phyloP scores from a whole-genome alignment of 148 eudicot genomes.

The Pharnaceum exiguum region DNA sequence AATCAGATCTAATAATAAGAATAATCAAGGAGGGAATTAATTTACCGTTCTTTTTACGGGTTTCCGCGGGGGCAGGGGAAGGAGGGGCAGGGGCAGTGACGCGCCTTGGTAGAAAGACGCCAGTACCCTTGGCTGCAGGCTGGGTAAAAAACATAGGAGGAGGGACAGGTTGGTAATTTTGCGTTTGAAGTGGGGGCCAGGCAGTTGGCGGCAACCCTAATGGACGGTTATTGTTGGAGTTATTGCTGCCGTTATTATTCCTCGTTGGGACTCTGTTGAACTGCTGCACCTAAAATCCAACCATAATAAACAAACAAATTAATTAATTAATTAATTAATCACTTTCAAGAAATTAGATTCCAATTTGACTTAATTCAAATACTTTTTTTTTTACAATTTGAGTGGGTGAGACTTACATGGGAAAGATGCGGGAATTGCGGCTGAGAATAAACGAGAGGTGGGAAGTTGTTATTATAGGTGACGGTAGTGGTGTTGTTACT shows the following conservation, averaged over 20 bases:
- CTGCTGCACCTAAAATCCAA: no score
- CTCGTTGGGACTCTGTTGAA: slow-evolving; percentile 1
- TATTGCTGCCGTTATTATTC: slow-evolving; percentile 1
- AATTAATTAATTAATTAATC: no score
- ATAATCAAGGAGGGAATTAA: no score
- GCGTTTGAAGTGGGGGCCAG: slow-evolving; percentile 61
- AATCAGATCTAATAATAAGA: background rate
- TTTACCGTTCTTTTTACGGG: slow-evolving; percentile 50
- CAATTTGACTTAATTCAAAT: no score
- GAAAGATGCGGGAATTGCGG: slow-evolving; percentile 25
- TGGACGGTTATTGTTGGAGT: slow-evolving; percentile 14
- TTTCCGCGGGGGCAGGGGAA: slow-evolving; percentile 22
- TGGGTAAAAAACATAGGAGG: slow-evolving; percentile 36
- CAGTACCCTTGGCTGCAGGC: slow-evolving; percentile 48
- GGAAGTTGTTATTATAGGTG: background rate
- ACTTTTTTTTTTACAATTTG: no score
- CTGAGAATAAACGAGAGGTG: background rate
- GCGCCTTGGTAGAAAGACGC: slow-evolving; percentile 66
- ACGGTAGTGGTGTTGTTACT: slow-evolving; percentile 3
- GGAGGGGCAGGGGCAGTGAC: slow-evolving; percentile 15
- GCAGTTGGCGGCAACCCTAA: slow-evolving; percentile 36
- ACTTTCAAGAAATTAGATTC: no score
- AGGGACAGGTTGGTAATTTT: slow-evolving; percentile 17
- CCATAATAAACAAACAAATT: no score
- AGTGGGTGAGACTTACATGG: slow-evolving; percentile 6